Percentiles rank a stretch among this genome's conserved stretches.
phyloP scores from a whole-genome alignment of 2,329 filamentous ascomycete species.

The Cercospora sesami region DNA sequence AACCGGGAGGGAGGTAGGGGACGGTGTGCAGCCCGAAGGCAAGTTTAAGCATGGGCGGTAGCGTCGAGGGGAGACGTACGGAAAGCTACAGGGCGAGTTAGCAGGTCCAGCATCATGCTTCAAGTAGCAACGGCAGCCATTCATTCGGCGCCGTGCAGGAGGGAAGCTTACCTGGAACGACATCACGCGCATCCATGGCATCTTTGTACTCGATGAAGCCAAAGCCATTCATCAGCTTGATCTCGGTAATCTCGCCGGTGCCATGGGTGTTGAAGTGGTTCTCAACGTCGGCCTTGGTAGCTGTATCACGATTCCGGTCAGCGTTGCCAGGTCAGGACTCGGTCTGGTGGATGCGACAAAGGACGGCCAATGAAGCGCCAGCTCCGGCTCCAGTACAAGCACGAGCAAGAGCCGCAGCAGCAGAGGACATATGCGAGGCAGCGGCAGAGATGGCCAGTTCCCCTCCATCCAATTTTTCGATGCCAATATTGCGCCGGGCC shows the following conservation, averaged over 20 bases:
- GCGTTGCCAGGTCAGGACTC: constrained; percentile 39
- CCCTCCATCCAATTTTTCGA: constrained; percentile 20
- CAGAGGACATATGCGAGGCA: constrained; percentile 18
- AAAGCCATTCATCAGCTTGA: constrained; percentile 99
- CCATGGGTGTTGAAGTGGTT: constrained; percentile 93
- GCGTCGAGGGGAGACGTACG: constrained; percentile 47
- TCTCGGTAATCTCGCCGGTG: constrained; percentile 95
- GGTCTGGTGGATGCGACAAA: constrained; percentile 17
- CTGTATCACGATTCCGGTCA: constrained; percentile 59
- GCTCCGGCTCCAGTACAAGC: constrained; percentile 34
- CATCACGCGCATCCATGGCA: constrained; percentile 94
- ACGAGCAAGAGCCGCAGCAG: constrained; percentile 18
- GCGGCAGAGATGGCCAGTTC: constrained; percentile 25
- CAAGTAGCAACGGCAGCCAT: constrained; percentile 14
- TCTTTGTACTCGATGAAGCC: constrained; percentile 99
- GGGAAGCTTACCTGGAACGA: constrained; percentile 80
- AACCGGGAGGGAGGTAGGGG: constrained; percentile 15
- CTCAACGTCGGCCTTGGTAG: constrained; percentile 96
- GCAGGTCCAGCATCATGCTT: constrained; percentile 27
- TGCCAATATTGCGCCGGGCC: constrained; percentile 24
- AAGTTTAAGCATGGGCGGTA: constrained; percentile 15
- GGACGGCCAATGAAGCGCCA: constrained; percentile 24
- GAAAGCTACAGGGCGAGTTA: constrained; percentile 49
- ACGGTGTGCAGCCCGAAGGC: constrained; percentile 22
- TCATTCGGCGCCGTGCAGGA: constrained; percentile 16